Evolutionary conservation across 345 rosid species (phyloP), one percentile per base, ranked within the genome.

Genomic region (Eutrema heterophyllum): DNA sequence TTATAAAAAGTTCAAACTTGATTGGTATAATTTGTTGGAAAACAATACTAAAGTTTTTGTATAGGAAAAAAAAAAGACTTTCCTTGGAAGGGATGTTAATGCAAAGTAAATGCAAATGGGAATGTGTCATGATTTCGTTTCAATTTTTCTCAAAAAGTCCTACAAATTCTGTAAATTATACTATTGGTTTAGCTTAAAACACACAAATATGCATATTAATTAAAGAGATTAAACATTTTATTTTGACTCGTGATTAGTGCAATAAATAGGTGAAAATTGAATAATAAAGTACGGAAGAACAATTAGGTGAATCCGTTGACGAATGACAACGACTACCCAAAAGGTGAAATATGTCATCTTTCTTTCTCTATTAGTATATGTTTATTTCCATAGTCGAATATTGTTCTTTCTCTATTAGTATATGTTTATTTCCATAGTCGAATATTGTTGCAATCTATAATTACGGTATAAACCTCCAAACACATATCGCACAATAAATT

Each of bases 291-390:
- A 13, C 2, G 30, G 6, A 32, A 49, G 52, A 40, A 58, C 5
- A 36, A 39, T 58, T 74, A 39, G 66, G 66, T 48, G 72, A 56
- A 56, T 16, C 40, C 53, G 67, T 67, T 66, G 67, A 74, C 60
- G 56, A 53, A 53, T 64, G 77, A 54, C 57, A 74, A 66, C 0
- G 78, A 74, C 78, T 4, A 67, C 3, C 26, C 35, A 67, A 75
- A 68, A 75, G 68, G 74, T 33, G 9, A 52, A 68, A 36, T 75
- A 41, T 68, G 74, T 68, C 74, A 51, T 75, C 49, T 40, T 60
- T 69, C 50, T 52, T 60, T 50, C 67, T 15, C 7, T 33, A 21
- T 38, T 64, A 14, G 3, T 16, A 10, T 26, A n/a, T 26, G 51
- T 66, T 63, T 21, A 21, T 21, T 57, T 46, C 16, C 65, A 18